These are phyloP conservation scores for Euphorbia schlechtendalii DNA, from an alignment of 441 rosid genomes.

Conservation along the genomic window DNA sequence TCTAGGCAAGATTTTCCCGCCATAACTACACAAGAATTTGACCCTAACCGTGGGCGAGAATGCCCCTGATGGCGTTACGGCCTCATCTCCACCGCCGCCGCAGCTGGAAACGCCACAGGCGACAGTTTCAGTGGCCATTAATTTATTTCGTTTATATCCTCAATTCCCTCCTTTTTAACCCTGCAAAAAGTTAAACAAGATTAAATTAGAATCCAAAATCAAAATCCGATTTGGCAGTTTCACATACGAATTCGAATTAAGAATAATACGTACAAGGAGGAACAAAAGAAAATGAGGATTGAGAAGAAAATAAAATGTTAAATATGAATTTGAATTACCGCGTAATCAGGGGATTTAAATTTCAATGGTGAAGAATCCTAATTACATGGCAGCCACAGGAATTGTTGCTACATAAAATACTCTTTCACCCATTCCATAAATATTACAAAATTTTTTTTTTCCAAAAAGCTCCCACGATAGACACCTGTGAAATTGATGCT, in stretches of 20 bases:
- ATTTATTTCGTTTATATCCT: not conserved
- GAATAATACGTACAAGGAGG: not conserved
- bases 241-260: too few species aligned
- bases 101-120: not conserved
- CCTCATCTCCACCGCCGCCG: slow-evolving; percentile 22
- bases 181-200: not conserved
- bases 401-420: rapidly evolving
- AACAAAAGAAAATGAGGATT: not conserved
- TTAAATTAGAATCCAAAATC: not conserved
- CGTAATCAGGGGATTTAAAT: not conserved
- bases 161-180: not conserved
- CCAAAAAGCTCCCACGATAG: too few species aligned
- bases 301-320: not conserved
- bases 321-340: not conserved
- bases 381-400: slow-evolving; percentile 6
- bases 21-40: slow-evolving; percentile 73
- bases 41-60: slow-evolving; percentile 38
- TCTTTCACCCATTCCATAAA: too few species aligned
- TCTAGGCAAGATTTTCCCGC: slow-evolving; percentile 76
- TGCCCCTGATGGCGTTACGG: slow-evolving; percentile 17
- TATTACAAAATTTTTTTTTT: too few species aligned
- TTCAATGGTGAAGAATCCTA: not conserved
- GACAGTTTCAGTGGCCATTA: slow-evolving; percentile 19
- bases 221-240: not conserved
- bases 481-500: too few species aligned